Percentiles rank a stretch among this genome's conserved stretches.
These are phyloP conservation scores for Lecanosticta acicola DNA, from an alignment of 2,329 filamentous ascomycete species.

Conservation along the genomic window DNA sequence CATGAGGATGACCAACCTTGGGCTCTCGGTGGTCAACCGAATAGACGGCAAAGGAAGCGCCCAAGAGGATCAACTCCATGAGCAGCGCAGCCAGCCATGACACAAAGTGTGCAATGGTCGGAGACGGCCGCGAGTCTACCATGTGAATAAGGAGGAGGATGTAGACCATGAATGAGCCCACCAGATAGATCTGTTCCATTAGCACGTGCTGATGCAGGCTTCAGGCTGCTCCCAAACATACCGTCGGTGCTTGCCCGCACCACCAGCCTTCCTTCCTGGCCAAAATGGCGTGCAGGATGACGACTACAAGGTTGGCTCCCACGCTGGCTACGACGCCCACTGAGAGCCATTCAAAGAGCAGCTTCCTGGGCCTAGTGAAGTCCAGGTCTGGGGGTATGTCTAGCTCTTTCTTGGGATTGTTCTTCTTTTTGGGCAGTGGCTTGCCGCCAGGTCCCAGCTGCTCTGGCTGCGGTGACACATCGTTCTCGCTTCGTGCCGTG, in stretches of 20 bases:
- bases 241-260: slow-evolving; percentile 72
- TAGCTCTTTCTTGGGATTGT: slow-evolving; percentile 45
- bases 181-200: slow-evolving; percentile 66
- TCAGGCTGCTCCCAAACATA: slow-evolving; percentile 41
- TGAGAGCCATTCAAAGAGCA: slow-evolving; percentile 70
- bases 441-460: slow-evolving; percentile 81
- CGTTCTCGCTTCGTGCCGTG: slow-evolving; percentile 44
- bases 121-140: slow-evolving; percentile 74
- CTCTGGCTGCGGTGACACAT: slow-evolving; percentile 36
- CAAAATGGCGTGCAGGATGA: slow-evolving; percentile 68
- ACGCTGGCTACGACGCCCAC: slow-evolving; percentile 68
- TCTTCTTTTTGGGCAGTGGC: slow-evolving; percentile 64
- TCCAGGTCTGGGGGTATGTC: slow-evolving; percentile 44
- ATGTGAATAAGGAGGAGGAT: slow-evolving; percentile 79
- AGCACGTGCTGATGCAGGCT: slow-evolving; percentile 12
- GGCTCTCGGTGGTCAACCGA: slow-evolving; percentile 61
- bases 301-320: slow-evolving; percentile 65
- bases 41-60: slow-evolving; percentile 63
- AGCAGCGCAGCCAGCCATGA: slow-evolving; percentile 71
- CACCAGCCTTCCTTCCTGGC: slow-evolving; percentile 66
- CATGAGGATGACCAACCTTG: slow-evolving; percentile 43
- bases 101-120: slow-evolving; percentile 70
- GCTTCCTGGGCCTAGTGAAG: slow-evolving; percentile 62
- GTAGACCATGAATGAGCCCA: slow-evolving; percentile 81
- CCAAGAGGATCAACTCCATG: slow-evolving; percentile 68